Evolutionary conservation across 176 grass and related monocot species (phyloP).

Genomic region (Triticum timopheevii): DNA sequence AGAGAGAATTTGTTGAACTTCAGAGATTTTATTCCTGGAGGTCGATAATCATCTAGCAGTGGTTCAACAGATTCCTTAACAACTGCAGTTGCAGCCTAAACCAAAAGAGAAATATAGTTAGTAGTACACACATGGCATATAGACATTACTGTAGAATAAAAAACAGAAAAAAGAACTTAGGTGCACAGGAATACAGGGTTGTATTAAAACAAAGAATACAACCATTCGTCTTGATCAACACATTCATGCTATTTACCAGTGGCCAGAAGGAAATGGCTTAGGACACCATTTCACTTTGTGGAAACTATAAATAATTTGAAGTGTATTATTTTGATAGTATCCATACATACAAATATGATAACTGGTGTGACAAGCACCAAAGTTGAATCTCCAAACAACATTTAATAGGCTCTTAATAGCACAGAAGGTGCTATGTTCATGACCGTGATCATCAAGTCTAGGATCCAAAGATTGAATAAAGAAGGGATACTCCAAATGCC

Average conservation of each 20-base stretch:
- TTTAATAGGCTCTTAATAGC: slow-evolving; percentile 6
- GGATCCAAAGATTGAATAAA: background rate
- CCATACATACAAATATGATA: background rate
- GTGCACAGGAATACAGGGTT: background rate
- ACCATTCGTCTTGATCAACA: slow-evolving; percentile 10
- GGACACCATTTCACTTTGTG: background rate
- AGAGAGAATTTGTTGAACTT: slow-evolving; percentile 98
- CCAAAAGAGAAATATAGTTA: slow-evolving; percentile 36
- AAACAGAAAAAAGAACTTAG: background rate
- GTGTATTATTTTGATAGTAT: background rate
- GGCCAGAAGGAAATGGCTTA: slow-evolving; percentile 1
- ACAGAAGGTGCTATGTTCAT: slow-evolving; percentile 20
- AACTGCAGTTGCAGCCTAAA: slow-evolving; percentile 71
- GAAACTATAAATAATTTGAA: slow-evolving; percentile 17
- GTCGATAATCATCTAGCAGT: slow-evolving; percentile 91
- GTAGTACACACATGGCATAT: slow-evolving; percentile 27
- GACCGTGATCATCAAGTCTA: slow-evolving; percentile 1
- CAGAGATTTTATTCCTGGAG: slow-evolving; percentile 91
- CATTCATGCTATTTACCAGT: background rate
- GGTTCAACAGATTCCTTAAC: slow-evolving; percentile 90
- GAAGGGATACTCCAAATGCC: slow-evolving; percentile 7
- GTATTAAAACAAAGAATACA: slow-evolving; percentile 32
- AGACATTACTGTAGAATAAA: slow-evolving; percentile 20
- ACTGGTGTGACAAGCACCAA: background rate
- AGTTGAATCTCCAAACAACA: background rate